Conservation (phyloP, 2,329 filamentous ascomycete species). For the Botrytis aclada region DNA sequence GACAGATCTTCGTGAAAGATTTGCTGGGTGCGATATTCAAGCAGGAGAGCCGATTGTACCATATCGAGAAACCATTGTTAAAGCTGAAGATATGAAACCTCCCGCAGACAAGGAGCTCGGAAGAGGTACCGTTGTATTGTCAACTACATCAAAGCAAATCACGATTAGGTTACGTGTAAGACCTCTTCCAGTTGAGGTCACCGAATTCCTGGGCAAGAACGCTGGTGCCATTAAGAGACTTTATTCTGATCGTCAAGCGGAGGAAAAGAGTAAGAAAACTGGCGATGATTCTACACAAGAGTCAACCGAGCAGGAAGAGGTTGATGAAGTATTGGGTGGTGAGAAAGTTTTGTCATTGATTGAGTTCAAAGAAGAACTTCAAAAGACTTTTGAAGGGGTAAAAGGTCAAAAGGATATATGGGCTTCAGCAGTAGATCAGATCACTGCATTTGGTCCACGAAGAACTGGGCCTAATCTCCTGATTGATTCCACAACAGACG, state of each 20-base stretch:
- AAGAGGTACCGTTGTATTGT: conserved; percentile 71
- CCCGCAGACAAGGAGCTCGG: conserved; percentile 83
- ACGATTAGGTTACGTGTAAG: conserved; percentile 72
- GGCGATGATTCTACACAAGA: conserved; percentile 32
- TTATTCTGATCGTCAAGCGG: conserved; percentile 65
- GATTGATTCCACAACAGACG: conserved; percentile 73
- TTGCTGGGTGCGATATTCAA: conserved; percentile 91
- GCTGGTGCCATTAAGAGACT: conserved; percentile 73
- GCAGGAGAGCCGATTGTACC: conserved; percentile 92
- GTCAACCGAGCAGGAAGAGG: conserved; percentile 39
- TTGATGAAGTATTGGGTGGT: conserved; percentile 55
- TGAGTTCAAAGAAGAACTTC: conserved; percentile 75
- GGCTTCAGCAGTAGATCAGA: conserved; percentile 72
- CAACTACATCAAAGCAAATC: conserved; percentile 83
- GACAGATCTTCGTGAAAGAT: conserved; percentile 88
- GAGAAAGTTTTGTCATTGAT: conserved; percentile 63
- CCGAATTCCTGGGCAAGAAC: conserved; percentile 82
- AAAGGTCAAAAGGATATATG: conserved; percentile 75
- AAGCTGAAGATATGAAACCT: conserved; percentile 86
- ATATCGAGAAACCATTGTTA: conserved; percentile 88
- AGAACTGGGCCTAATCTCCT: conserved; percentile 85
- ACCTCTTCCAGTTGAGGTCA: conserved; percentile 74
- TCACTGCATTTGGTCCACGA: conserved; percentile 86
- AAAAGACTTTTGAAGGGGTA: conserved; percentile 63
- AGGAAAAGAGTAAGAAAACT: conserved; percentile 38